These are phyloP conservation scores for Paecilomyces dactylethromorphus DNA, from an alignment of 2,329 filamentous ascomycete genomes.

Conservation along the genomic window DNA sequence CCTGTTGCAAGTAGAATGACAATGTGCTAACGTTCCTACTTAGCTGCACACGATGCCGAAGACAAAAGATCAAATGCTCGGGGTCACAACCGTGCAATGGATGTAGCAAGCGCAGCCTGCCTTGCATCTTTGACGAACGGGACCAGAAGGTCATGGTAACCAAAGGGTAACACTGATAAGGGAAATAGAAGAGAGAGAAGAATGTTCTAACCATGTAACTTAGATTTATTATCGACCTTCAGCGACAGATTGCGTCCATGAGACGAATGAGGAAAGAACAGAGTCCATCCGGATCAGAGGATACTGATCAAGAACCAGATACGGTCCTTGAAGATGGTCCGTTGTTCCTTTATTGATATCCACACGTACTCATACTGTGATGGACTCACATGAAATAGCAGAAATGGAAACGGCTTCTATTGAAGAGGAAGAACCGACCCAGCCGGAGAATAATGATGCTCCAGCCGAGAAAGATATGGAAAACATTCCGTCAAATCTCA, in stretches of 20 bases:
- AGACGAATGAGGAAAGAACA: slow-evolving; percentile 15
- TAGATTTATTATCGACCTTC: slow-evolving; percentile 33
- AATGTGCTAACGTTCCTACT: background rate
- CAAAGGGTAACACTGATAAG: slow-evolving; percentile 28
- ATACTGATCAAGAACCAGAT: background rate
- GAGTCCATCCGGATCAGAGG: background rate
- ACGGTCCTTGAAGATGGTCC: background rate
- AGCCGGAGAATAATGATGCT: slow-evolving; percentile 13
- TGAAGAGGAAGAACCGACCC: background rate
- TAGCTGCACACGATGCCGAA: slow-evolving; percentile 41
- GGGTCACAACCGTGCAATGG: slow-evolving; percentile 37
- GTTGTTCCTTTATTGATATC: background rate
- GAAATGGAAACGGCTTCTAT: background rate
- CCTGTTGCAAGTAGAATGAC: slow-evolving; percentile 1
- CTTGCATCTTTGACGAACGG: slow-evolving; percentile 40
- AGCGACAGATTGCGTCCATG: slow-evolving; percentile 20
- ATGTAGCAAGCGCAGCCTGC: slow-evolving; percentile 38
- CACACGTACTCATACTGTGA: background rate
- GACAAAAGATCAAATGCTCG: slow-evolving; percentile 42
- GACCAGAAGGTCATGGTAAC: slow-evolving; percentile 46
- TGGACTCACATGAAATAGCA: background rate
- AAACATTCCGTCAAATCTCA: slow-evolving; percentile 29
- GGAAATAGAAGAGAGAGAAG: slow-evolving; percentile 5
- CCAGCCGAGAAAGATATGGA: slow-evolving; percentile 14
- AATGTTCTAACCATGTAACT: background rate